Percentiles rank a stretch among this genome's conserved stretches.
phyloP scores from a whole-genome alignment of 768 basidiomycete species.

The Amanita thiersii region DNA sequence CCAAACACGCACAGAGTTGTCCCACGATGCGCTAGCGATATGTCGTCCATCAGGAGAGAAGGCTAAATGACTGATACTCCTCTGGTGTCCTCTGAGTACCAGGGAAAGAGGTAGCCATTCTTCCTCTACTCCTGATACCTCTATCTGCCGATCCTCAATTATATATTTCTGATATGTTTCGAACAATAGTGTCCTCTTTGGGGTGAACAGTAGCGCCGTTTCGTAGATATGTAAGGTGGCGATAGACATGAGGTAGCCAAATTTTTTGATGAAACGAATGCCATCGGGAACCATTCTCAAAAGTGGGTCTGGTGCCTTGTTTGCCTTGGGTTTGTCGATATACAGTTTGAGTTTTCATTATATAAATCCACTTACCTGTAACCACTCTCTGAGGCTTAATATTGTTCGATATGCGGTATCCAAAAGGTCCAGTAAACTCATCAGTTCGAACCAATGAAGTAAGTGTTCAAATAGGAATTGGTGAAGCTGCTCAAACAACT shows the following conservation, averaged over 20 bases:
- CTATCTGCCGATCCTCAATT: neutral
- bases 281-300: too few relatives aligned
- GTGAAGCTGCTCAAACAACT: neutral
- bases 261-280: neutral
- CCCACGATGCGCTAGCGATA: neutral
- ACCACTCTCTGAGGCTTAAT: neutral
- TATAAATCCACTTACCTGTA: too few relatives aligned
- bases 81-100: constrained; percentile 2
- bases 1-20: neutral
- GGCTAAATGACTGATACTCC: neutral
- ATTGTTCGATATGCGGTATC: neutral
- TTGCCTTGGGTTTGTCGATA: too few relatives aligned
- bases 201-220: neutral
- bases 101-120: neutral
- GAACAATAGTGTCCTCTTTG: constrained; percentile 5
- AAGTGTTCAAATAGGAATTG: neutral
- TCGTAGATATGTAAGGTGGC: neutral
- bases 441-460: neutral
- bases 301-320: too few relatives aligned
- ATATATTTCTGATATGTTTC: neutral
- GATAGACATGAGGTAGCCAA: neutral
- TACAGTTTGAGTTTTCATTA: too few relatives aligned
- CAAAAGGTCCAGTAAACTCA: neutral
- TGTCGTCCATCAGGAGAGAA: neutral
- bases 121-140: neutral